Evolutionary conservation across 768 basidiomycete genomes (phyloP), one percentile per base, ranked within the genome.

Genomic region (Leucocoprinus birnbaumii): DNA sequence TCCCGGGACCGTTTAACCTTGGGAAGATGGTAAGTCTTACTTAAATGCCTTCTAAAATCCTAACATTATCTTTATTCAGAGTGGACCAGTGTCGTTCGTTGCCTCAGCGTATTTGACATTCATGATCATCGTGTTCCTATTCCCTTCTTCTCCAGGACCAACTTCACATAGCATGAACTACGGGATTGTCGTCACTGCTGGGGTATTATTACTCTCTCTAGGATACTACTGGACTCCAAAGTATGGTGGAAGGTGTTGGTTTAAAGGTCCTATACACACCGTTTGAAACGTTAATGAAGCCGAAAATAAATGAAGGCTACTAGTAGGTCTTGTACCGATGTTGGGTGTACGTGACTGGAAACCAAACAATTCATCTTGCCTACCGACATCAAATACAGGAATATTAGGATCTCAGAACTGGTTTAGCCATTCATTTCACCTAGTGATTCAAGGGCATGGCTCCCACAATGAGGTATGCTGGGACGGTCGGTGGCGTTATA

Each of bases 211-310:
- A 4, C 74, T 89, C 22, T 80, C 86, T 2, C 62, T 86, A 16
- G 59, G 73, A 1, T 92, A 83, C 73, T 91, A 85, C 64, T 90
- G 83, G 66, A 76, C 86, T 64, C 87, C 86, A 0, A 72, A 75
- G 38, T 89, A 89, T 51, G 88, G 89, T 5, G 89, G 89, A 3
- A 73, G 77, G 21, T 70, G 86, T 61, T 89, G 87, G 87, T 89
- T 89, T 63, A 79, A 71, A 3, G 87, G 87, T 0, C 87, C 87
- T 0, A 71, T 87, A n/a, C 68, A 51, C 72, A 83, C 59, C 16
- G 65, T 73, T n/a, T n/a, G n/a, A n/a, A n/a, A n/a, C n/a, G n/a
- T n/a, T n/a, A n/a, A n/a, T n/a, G n/a, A n/a, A n/a, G n/a, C n/a
- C n/a, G n/a, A n/a, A n/a, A n/a, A n/a, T n/a, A n/a, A n/a, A n/a